These are phyloP conservation scores for Elsinoe ampelina DNA, from an alignment of 2,329 filamentous ascomycete species.

Conservation along the genomic window DNA sequence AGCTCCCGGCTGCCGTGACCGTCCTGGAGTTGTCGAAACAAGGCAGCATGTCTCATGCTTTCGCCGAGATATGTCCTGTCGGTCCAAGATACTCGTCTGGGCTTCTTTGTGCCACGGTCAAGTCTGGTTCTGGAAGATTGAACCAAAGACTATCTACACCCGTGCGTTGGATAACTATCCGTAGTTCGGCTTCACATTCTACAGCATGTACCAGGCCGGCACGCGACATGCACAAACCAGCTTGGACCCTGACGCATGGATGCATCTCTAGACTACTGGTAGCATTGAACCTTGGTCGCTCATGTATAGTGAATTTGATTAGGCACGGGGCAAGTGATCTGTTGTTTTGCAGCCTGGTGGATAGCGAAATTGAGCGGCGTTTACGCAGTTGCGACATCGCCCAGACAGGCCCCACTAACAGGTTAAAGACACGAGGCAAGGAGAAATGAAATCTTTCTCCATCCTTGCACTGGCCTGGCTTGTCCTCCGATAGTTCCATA, in stretches of 20 bases:
- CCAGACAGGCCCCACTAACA: no score
- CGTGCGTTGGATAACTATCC: neutral
- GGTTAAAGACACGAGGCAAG: no score
- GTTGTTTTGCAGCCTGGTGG: no score
- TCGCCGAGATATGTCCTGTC: constrained; percentile 2
- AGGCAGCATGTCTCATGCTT: constrained; percentile 1
- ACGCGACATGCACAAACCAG: constrained; percentile 1
- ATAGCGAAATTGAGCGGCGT: no score
- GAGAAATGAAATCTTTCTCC: neutral
- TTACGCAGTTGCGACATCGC: no score
- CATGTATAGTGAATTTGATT: neutral
- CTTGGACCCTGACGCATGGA: neutral
- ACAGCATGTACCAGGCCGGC: neutral
- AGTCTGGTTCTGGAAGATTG: constrained; percentile 5
- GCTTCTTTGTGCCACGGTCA: neutral
- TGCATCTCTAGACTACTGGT: neutral
- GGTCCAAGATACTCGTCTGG: neutral
- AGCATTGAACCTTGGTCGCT: neutral
- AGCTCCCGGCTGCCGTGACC: neutral
- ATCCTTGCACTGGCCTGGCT: neutral
- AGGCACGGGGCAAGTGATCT: no score
- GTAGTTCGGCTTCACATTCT: neutral
- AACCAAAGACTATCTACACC: neutral
- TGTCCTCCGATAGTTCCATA: no score
- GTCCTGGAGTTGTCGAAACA: constrained; percentile 2